These are phyloP conservation scores for Torulaspora maleeae DNA, from an alignment of 805 yeast genomes.

Conservation along the genomic window DNA sequence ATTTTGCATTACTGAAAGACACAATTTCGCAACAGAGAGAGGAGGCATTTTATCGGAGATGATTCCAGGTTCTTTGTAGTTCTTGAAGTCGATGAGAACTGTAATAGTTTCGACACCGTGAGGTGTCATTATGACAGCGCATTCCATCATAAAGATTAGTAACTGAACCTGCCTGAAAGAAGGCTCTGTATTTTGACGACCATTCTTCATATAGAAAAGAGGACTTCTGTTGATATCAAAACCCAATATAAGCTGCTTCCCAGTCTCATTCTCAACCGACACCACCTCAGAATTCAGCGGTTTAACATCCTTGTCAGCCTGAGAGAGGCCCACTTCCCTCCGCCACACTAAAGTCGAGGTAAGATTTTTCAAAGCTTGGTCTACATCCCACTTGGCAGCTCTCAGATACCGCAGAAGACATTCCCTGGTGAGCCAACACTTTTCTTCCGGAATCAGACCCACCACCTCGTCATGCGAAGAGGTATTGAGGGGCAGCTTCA, in stretches of 20 bases:
- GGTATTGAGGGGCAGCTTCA: slow-evolving; percentile 26
- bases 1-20: slow-evolving; percentile 47
- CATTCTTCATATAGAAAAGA: slow-evolving; percentile 48
- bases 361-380: slow-evolving; percentile 42
- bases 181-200: slow-evolving; percentile 52
- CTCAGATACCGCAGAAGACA: slow-evolving; percentile 49
- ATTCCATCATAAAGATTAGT: slow-evolving; percentile 53
- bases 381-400: slow-evolving; percentile 48
- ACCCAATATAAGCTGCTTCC: slow-evolving; percentile 51
- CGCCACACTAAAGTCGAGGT: slow-evolving; percentile 51
- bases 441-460: slow-evolving; percentile 36
- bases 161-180: slow-evolving; percentile 52
- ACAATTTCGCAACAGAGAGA: slow-evolving; percentile 47
- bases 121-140: slow-evolving; percentile 50
- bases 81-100: slow-evolving; percentile 51
- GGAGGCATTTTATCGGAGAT: slow-evolving; percentile 46
- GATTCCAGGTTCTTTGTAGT: slow-evolving; percentile 36
- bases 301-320: slow-evolving; percentile 34
- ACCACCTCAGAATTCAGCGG: slow-evolving; percentile 41
- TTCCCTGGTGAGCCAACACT: slow-evolving; percentile 44
- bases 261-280: slow-evolving; percentile 47
- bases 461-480: slow-evolving; percentile 39
- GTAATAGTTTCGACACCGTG: slow-evolving; percentile 56
- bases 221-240: slow-evolving; percentile 53
- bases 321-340: slow-evolving; percentile 46